Evolutionary conservation across 2,329 filamentous ascomycete genomes (phyloP), one percentile per base, ranked within the genome.

Genomic region (Dactylonectria macrodidyma): DNA sequence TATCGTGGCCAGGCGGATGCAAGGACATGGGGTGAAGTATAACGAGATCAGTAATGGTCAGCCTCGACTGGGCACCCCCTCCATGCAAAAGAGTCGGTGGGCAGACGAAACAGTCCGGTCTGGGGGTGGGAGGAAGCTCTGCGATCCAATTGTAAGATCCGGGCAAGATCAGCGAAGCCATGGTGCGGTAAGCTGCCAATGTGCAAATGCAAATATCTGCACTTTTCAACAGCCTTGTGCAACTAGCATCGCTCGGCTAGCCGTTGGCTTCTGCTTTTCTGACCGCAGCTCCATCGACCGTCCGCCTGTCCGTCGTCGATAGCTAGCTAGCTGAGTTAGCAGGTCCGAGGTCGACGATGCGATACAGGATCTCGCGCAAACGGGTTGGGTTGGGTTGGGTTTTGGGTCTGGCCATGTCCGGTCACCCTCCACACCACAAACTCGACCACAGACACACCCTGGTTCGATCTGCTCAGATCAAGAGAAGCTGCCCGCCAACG

Each of bases 391-490:
- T 57, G 51, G 63, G 48, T 65, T 60, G 62, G 19, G 46, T 47
- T 52, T 16, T 19, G 12, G 64, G 59, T 55, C 65, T 62, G 46
- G 41, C 46, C 46, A 50, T 41, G 55, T 58, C 38, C 59, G 59
- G 38, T 59, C 58, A 60, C 50, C 57, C 56, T 57, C 57, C 63
- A 58, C 63, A 52, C 44, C 64, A 57, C 52, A 33, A 48, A 38
- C 26, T 30, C 11, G 51, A 22, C 51, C 51, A 36, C 51, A 36
- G 30, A 52, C 14, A 10, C 33, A 47, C 64, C 64, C 54, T 50
- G 33, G 55, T 38, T 63, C 65, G 59, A 67, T 63, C 65, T 59
- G 54, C 55, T 59, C 48, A 62, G 59, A 67, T 67, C 65, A 50
- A 52, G 50, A 26, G 19, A 16, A 54, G 51, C 51, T 54, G 33